Percentiles rank a stretch among this genome's conserved stretches.
These are phyloP conservation scores for Dactylellina haptotyla DNA, from an alignment of 2,329 filamentous ascomycete genomes.

Conservation along the genomic window DNA sequence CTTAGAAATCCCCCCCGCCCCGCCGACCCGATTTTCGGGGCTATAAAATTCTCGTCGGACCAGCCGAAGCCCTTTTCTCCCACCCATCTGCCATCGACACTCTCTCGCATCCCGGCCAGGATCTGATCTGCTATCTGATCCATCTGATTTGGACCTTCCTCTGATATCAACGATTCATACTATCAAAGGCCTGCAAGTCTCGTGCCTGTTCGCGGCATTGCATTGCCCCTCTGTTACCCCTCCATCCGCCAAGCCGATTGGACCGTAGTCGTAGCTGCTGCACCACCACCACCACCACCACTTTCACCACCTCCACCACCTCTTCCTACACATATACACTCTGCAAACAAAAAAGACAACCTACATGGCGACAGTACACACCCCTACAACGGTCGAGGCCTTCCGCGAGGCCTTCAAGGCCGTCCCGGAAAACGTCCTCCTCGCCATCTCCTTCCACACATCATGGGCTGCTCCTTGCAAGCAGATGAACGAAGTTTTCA, in stretches of 20 bases:
- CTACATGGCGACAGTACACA: slow-evolving; percentile 77
- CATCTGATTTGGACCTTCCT: slow-evolving; percentile 21
- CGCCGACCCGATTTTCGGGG: slow-evolving; percentile 2
- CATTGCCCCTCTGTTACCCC: slow-evolving; percentile 36
- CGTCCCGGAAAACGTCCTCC: slow-evolving; percentile 75
- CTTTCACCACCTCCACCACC: neutral
- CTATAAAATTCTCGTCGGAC: slow-evolving; percentile 39
- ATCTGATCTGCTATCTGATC: slow-evolving; percentile 24
- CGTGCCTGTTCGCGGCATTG: no score
- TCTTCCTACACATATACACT: neutral
- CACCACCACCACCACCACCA: neutral
- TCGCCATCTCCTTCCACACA: slow-evolving; percentile 93
- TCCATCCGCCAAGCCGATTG: slow-evolving; percentile 24
- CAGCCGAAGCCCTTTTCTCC: neutral
- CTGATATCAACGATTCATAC: neutral
- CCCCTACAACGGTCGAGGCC: slow-evolving; percentile 77
- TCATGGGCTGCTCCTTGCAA: slow-evolving; percentile 96
- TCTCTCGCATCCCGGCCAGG: neutral
- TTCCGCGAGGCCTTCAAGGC: slow-evolving; percentile 76
- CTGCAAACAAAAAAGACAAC: neutral
- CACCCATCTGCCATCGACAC: neutral
- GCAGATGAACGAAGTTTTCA: slow-evolving; percentile 73
- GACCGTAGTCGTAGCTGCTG: neutral
- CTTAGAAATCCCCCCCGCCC: slow-evolving; percentile 37
- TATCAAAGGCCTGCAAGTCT: no score